These are phyloP conservation scores for Yarrowia galli DNA, from an alignment of 1,139 yeast genomes.

Conservation along the genomic window DNA sequence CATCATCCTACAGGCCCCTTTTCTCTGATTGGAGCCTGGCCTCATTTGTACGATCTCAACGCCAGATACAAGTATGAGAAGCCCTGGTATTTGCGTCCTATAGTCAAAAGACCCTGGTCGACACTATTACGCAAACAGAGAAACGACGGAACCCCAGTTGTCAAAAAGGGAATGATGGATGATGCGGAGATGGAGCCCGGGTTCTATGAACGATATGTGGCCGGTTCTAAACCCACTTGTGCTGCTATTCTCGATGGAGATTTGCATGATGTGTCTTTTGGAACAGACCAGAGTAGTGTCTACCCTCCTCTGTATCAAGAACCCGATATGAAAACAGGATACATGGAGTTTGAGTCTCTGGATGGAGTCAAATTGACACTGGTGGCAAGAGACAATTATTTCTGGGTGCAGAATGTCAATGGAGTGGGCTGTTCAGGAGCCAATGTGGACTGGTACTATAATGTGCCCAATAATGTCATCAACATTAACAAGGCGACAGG, in stretches of 20 bases:
- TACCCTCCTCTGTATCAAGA: constrained; percentile 28
- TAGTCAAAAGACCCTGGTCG: neutral
- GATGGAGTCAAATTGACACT: constrained; percentile 11
- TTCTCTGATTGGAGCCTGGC: constrained; percentile 9
- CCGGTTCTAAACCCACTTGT: constrained; percentile 19
- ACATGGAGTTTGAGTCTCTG: constrained; percentile 19
- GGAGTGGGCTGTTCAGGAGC: constrained; percentile 30
- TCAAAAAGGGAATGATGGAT: constrained; percentile 19
- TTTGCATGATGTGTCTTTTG: constrained; percentile 25
- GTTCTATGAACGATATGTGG: constrained; percentile 23
- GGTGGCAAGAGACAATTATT: constrained; percentile 21
- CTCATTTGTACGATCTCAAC: constrained; percentile 26
- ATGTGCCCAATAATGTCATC: constrained; percentile 22
- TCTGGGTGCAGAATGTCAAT: constrained; percentile 14
- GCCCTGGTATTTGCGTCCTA: constrained; percentile 21
- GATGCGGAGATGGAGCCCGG: constrained; percentile 39
- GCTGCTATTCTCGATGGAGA: constrained; percentile 32
- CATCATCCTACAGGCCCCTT: constrained; percentile 15
- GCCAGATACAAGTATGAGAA: constrained; percentile 25
- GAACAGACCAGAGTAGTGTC: neutral
- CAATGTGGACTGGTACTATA: constrained; percentile 17
- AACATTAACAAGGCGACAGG: constrained; percentile 7
- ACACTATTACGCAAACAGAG: neutral
- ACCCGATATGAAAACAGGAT: constrained; percentile 16
- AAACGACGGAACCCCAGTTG: constrained; percentile 21